phyloP scores from a whole-genome alignment of 352 stramenopile species.

The Phytophthora foliorum region DNA sequence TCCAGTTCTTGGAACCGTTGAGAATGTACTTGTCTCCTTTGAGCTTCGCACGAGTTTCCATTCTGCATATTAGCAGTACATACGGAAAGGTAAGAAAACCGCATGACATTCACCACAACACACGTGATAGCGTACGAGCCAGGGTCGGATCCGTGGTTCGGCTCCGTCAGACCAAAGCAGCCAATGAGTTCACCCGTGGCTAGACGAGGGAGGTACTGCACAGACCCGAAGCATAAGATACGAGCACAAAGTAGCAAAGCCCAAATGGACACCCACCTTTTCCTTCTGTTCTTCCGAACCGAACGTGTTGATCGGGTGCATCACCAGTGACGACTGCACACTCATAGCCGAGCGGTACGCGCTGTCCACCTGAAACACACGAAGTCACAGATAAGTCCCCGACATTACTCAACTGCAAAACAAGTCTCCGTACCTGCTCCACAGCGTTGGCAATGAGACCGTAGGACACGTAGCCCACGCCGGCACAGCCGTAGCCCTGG shows the following conservation, averaged over 20 bases:
- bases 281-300: constrained; percentile 96
- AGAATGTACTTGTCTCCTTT: constrained; percentile 95
- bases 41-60: constrained; percentile 95
- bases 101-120: not conserved
- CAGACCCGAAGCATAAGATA: not conserved
- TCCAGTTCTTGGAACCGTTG: constrained; percentile 96
- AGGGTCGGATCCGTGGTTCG: constrained; percentile 98
- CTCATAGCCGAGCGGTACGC: constrained; percentile 98
- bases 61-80: constrained; percentile 50
- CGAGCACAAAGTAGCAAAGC: not conserved
- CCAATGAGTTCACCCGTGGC: constrained; percentile 96
- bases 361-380: constrained; percentile 89
- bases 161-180: constrained; percentile 99
- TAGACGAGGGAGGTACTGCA: constrained; percentile 95
- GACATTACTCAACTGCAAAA: not conserved
- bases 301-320: constrained; percentile 99
- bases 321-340: constrained; percentile 98
- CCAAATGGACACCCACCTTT: constrained; percentile 59
- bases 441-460: constrained; percentile 97
- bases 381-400: not conserved
- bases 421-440: constrained; percentile 63
- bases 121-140: constrained; percentile 61
- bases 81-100: constrained; percentile 8
- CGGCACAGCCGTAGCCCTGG: constrained; percentile 95
- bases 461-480: constrained; percentile 97